These are phyloP conservation scores for Xylariaceae sp. DNA, from an alignment of 2,329 filamentous ascomycete genomes.

Conservation along the genomic window DNA sequence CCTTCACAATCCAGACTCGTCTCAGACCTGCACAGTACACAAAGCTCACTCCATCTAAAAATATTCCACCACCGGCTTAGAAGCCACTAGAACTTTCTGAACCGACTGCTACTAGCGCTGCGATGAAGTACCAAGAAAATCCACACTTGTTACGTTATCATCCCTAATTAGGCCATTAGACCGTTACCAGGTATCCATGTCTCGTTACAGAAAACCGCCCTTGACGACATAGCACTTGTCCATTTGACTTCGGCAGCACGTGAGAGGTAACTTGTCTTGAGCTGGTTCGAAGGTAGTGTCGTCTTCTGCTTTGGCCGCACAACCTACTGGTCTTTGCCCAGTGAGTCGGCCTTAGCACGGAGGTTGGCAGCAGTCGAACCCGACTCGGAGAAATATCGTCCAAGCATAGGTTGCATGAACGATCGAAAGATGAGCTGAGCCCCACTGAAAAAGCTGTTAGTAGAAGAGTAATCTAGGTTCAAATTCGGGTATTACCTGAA, in stretches of 20 bases:
- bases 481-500: slow-evolving; percentile 72
- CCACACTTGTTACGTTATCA: slow-evolving; percentile 12
- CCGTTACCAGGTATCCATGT: slow-evolving; percentile 12
- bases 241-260: slow-evolving; percentile 29
- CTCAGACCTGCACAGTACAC: slow-evolving; percentile 14
- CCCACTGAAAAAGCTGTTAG: slow-evolving; percentile 65
- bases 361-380: slow-evolving; percentile 84
- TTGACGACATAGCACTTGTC: slow-evolving; percentile 22
- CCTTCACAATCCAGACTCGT: slow-evolving; percentile 20
- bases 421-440: slow-evolving; percentile 97
- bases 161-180: slow-evolving; percentile 5
- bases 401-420: slow-evolving; percentile 87
- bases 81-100: slow-evolving; percentile 1
- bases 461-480: slow-evolving; percentile 9
- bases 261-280: slow-evolving; percentile 26
- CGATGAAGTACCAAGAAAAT: slow-evolving; percentile 5
- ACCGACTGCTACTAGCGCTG: neutral
- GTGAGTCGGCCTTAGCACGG: slow-evolving; percentile 83
- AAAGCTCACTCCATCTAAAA: slow-evolving; percentile 1
- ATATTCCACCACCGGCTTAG: slow-evolving; percentile 11
- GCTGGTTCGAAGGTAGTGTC: slow-evolving; percentile 26
- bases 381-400: slow-evolving; percentile 80
- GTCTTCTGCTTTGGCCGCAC: slow-evolving; percentile 16
- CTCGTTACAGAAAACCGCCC: slow-evolving; percentile 16
- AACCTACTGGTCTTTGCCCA: slow-evolving; percentile 70